These are phyloP conservation scores for Lumnitzera littorea DNA, from an alignment of 345 rosid genomes.

Conservation along the genomic window DNA sequence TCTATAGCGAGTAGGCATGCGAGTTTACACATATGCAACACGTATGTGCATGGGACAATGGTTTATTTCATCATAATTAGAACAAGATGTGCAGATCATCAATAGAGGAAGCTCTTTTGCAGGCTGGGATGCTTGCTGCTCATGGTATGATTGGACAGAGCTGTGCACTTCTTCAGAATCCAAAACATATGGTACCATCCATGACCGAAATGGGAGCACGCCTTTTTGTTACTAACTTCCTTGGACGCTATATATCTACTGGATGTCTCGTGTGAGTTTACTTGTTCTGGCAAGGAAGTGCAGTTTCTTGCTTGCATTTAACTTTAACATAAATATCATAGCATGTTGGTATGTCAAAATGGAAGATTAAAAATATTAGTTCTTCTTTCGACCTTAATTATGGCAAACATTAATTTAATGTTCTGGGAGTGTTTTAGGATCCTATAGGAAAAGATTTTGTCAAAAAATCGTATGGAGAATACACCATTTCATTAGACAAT, in stretches of 20 bases:
- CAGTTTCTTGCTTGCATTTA: neutral
- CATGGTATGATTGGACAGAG: conserved; percentile 50
- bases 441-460: no score
- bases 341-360: no score
- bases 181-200: conserved; percentile 76
- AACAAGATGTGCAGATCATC: neutral
- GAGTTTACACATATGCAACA: no score
- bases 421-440: neutral
- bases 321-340: no score
- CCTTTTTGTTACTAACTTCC: conserved; percentile 65
- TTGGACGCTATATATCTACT: conserved; percentile 52
- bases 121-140: conserved; percentile 82
- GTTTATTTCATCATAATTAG: neutral
- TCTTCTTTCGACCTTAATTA: neutral
- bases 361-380: no score
- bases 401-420: neutral
- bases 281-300: neutral
- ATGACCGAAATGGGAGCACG: conserved; percentile 66
- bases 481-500: no score
- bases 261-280: conserved; percentile 67
- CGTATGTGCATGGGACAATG: neutral
- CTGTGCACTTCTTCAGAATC: conserved; percentile 40
- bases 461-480: no score
- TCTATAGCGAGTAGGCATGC: neutral
- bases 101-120: conserved; percentile 9